Percentiles rank a stretch among this genome's conserved stretches.
phyloP scores from a whole-genome alignment of 1,284 basidiomycete species.

The Malassezia slooffiae region DNA sequence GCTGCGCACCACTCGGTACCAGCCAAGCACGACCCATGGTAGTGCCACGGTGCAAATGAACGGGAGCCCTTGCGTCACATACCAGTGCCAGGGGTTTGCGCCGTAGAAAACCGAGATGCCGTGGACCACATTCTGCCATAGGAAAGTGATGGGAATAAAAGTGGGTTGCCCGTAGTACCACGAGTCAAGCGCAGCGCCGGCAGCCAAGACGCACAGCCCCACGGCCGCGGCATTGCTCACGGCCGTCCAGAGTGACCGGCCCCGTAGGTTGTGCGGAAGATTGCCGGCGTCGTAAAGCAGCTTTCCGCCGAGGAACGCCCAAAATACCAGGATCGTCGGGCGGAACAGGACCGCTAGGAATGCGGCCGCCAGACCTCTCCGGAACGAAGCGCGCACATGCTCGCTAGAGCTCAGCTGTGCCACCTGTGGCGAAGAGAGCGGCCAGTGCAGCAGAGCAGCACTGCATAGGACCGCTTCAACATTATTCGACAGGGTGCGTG shows the following conservation, averaged over 20 bases:
- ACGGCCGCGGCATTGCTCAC: neutral
- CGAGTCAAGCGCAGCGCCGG: constrained; percentile 56
- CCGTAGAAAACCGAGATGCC: constrained; percentile 85
- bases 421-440: constrained; percentile 23
- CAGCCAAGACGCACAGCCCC: constrained; percentile 47
- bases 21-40: constrained; percentile 62
- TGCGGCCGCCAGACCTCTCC: constrained; percentile 1
- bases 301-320: constrained; percentile 53
- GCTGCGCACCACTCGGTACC: neutral
- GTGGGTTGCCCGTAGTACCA: constrained; percentile 60
- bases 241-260: too few relatives aligned
- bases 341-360: constrained; percentile 63
- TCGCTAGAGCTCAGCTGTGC: neutral
- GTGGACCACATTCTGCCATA: constrained; percentile 59
- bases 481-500: constrained; percentile 84
- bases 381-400: neutral
- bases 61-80: constrained; percentile 73
- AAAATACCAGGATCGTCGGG: constrained; percentile 75
- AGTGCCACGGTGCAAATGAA: constrained; percentile 61
- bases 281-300: constrained; percentile 10
- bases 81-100: constrained; percentile 73
- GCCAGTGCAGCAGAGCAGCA: constrained; percentile 68
- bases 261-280: neutral
- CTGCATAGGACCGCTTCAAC: constrained; percentile 76
- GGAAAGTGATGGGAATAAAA: constrained; percentile 69